A percentile compares a stretch with the other conserved stretches of the same genome.
Evolutionary conservation across 2,329 filamentous ascomycete genomes (phyloP).

Genomic region (Diplocarpon rosae): DNA sequence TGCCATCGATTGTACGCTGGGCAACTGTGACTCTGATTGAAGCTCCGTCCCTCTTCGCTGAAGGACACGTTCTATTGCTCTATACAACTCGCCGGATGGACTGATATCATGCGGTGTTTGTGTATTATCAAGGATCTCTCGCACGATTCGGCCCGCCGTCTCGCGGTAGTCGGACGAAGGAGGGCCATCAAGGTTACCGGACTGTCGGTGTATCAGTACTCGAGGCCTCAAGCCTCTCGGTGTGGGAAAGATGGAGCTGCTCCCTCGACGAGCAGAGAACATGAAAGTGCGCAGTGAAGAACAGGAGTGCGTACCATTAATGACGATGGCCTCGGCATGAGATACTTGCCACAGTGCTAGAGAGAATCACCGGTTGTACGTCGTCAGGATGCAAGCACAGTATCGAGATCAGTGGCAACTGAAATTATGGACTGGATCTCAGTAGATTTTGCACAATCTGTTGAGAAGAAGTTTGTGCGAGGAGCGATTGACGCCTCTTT

Average conservation of each 20-base stretch:
- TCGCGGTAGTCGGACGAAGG: conserved; percentile 20
- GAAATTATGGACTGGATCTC: neutral
- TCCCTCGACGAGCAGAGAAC: neutral
- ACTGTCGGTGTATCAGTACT: conserved; percentile 10
- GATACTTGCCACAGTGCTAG: conserved; percentile 4
- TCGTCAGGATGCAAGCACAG: no score
- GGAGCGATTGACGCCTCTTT: conserved; percentile 1
- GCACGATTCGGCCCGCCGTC: conserved; percentile 27
- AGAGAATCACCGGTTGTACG: neutral
- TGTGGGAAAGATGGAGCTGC: neutral
- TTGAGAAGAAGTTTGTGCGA: neutral
- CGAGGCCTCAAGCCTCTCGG: no score
- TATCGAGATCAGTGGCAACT: neutral
- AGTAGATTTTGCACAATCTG: neutral
- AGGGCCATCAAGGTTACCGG: conserved; percentile 22
- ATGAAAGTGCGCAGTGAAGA: neutral
- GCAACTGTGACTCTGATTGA: conserved; percentile 15
- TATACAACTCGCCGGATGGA: conserved; percentile 34
- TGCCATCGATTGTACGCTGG: conserved; percentile 16
- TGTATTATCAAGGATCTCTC: conserved; percentile 29
- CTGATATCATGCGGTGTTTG: conserved; percentile 30
- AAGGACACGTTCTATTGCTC: conserved; percentile 33
- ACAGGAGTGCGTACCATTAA: conserved; percentile 19
- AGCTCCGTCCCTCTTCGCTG: conserved; percentile 19
- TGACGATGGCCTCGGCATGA: conserved; percentile 17